Evolutionary conservation across 768 basidiomycete species (phyloP).

Genomic region (Pholiota microspora): DNA sequence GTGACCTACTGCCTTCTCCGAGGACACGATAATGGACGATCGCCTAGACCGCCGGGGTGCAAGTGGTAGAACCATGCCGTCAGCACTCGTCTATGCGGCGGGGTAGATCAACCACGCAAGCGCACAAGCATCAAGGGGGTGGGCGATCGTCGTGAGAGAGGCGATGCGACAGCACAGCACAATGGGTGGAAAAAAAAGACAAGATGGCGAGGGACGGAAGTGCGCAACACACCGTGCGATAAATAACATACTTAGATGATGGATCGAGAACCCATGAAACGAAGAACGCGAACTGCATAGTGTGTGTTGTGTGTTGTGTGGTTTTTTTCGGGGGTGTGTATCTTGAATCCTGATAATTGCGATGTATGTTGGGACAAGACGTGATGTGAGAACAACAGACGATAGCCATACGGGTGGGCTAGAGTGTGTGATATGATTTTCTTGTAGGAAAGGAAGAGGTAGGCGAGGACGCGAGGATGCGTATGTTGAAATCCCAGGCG

Average conservation of each 20-base stretch:
- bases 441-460: not conserved
- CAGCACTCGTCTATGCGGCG: not conserved
- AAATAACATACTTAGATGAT: not conserved
- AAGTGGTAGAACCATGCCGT: not conserved
- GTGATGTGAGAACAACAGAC: not conserved
- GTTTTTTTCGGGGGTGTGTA: no score
- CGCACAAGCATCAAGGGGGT: not conserved
- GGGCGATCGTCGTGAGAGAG: not conserved
- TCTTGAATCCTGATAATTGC: not conserved
- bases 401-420: not conserved
- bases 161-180: not conserved
- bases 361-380: not conserved
- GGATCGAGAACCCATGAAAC: not conserved
- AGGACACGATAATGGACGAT: not conserved
- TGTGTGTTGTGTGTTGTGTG: not conserved
- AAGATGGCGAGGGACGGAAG: not conserved
- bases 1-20: not conserved
- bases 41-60: not conserved
- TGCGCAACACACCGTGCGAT: not conserved
- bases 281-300: not conserved
- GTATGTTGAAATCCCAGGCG: not conserved
- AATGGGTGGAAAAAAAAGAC: not conserved
- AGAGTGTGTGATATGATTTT: not conserved
- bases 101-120: not conserved
- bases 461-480: not conserved